Percentiles rank a stretch among this genome's conserved stretches.
These are phyloP conservation scores for Saccharomycopsis javanensis DNA, from an alignment of 805 yeast genomes.

Conservation along the genomic window DNA sequence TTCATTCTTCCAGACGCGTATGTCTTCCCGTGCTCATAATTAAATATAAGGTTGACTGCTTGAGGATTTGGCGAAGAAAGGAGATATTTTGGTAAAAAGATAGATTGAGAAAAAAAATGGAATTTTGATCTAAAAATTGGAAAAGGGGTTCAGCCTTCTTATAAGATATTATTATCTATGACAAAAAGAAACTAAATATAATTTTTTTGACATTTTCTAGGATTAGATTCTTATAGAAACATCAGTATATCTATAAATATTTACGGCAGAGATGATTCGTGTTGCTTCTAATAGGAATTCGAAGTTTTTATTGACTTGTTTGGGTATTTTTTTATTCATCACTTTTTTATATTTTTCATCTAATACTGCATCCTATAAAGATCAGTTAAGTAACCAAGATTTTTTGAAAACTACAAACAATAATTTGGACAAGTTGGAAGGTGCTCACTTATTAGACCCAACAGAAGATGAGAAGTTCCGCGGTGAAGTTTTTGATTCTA, in stretches of 20 bases:
- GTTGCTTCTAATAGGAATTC: slow-evolving; percentile 13
- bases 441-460: not conserved
- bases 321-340: slow-evolving; percentile 13
- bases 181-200: no score
- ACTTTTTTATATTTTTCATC: slow-evolving; percentile 13
- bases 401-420: slow-evolving; percentile 11
- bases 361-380: slow-evolving; percentile 7
- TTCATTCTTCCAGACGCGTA: slow-evolving; percentile 1
- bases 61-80: not conserved
- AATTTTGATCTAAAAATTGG: not conserved
- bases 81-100: not conserved
- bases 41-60: not conserved
- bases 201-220: not conserved
- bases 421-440: slow-evolving; percentile 6
- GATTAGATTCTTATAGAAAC: not conserved
- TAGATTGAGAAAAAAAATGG: not conserved
- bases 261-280: slow-evolving; percentile 16
- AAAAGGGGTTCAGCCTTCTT: not conserved
- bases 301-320: slow-evolving; percentile 7
- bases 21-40: not conserved
- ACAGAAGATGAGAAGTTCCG: not conserved
- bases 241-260: not conserved
- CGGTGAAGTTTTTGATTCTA: not conserved
- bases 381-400: slow-evolving; percentile 10
- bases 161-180: no score